phyloP scores from a whole-genome alignment of 805 yeast species.

The Saturnispora serradocipensis region DNA sequence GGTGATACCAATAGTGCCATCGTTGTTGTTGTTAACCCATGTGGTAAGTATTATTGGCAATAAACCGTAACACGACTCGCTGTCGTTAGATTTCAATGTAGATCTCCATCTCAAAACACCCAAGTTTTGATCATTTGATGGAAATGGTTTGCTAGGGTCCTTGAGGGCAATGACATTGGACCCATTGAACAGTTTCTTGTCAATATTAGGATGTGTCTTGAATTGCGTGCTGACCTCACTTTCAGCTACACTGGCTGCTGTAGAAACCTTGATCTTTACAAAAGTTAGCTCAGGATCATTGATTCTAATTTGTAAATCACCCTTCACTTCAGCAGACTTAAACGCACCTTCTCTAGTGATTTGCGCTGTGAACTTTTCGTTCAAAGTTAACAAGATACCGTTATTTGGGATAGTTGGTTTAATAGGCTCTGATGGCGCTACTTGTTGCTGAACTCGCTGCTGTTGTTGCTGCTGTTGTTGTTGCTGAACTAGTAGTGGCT shows the following conservation, averaged over 20 bases:
- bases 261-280: conserved; percentile 49
- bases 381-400: conserved; percentile 70
- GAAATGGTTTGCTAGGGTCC: conserved; percentile 74
- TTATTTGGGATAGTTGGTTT: conserved; percentile 41
- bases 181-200: conserved; percentile 56
- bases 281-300: conserved; percentile 65
- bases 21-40: conserved; percentile 66
- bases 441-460: conserved; percentile 13
- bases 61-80: conserved; percentile 43
- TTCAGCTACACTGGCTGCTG: conserved; percentile 31
- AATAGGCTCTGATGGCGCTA: conserved; percentile 18
- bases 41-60: conserved; percentile 69
- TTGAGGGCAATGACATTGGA: conserved; percentile 59
- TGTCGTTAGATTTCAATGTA: conserved; percentile 38
- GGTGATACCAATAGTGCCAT: conserved; percentile 61
- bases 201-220: conserved; percentile 96
- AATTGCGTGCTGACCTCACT: conserved; percentile 48
- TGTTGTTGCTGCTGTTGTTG: conserved; percentile 19
- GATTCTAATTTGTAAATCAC: conserved; percentile 82
- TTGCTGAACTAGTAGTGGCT: conserved; percentile 23
- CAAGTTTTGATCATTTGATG: conserved; percentile 80
- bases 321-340: conserved; percentile 67
- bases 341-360: conserved; percentile 78
- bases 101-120: conserved; percentile 93
- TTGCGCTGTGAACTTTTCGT: conserved; percentile 71